Percentiles rank a stretch among this genome's conserved stretches.
Evolutionary conservation across 305 asterid genomes (phyloP).

Genomic region (Fraxinus ornus): DNA sequence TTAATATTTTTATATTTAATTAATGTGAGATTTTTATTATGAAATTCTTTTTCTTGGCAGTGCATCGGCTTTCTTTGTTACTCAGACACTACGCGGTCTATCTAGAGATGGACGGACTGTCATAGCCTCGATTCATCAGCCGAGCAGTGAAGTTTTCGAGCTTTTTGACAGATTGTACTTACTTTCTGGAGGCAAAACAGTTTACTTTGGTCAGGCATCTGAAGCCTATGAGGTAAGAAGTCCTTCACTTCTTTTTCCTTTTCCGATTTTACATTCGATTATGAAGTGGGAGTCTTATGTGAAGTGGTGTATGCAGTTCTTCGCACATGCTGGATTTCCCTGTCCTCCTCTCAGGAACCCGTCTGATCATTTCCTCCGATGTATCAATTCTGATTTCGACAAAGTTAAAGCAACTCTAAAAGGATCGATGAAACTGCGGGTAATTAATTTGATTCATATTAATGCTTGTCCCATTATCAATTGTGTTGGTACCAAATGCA

Average conservation of each 20-base stretch:
- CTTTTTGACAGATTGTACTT: constrained; percentile 15
- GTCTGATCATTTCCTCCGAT: constrained; percentile 87
- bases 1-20: background rate
- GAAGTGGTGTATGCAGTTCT: constrained; percentile 53
- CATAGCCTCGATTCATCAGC: constrained; percentile 28
- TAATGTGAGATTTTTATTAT: too few relatives aligned
- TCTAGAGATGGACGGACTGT: constrained; percentile 14
- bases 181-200: constrained; percentile 17
- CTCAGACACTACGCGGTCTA: background rate
- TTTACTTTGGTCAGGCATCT: constrained; percentile 20
- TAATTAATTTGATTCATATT: constrained; percentile 33
- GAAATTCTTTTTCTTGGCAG: background rate
- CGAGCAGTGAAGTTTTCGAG: constrained; percentile 28
- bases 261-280: background rate
- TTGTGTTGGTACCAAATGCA: background rate
- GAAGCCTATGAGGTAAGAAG: constrained; percentile 8
- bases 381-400: constrained; percentile 91
- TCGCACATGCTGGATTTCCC: constrained; percentile 92
- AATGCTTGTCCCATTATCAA: background rate
- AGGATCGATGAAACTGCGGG: constrained; percentile 95
- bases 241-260: background rate
- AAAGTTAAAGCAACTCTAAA: constrained; percentile 93
- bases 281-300: constrained; percentile 30
- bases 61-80: constrained; percentile 21
- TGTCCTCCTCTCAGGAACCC: constrained; percentile 93